Evolutionary conservation across 2,329 filamentous ascomycete species (phyloP).

Genomic region (Penicillium sp.): DNA sequence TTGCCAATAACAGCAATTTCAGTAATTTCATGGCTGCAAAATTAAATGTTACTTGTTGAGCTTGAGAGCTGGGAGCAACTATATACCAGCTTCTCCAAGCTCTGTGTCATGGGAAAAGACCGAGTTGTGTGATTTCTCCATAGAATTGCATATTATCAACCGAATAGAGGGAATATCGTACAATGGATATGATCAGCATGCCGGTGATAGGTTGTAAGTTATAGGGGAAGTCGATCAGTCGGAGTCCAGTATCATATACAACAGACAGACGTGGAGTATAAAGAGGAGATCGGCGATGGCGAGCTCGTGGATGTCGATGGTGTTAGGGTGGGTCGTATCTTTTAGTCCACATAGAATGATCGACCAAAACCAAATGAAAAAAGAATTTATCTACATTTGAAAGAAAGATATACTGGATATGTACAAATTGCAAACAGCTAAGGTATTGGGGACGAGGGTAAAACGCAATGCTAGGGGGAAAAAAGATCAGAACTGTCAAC

Average conservation of each 20-base stretch:
- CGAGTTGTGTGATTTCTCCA: conserved; percentile 15
- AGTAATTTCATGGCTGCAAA: conserved; percentile 10
- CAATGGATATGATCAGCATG: neutral
- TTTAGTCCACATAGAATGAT: neutral
- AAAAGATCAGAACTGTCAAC: neutral
- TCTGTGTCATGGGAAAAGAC: neutral
- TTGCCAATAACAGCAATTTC: conserved; percentile 7
- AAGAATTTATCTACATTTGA: neutral
- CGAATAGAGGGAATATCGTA: neutral
- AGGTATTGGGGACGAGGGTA: neutral
- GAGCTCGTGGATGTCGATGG: neutral
- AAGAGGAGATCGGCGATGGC: neutral
- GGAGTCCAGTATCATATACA: neutral
- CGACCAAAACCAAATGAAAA: neutral
- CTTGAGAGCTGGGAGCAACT: neutral
- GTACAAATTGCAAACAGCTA: neutral
- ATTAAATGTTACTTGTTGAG: neutral
- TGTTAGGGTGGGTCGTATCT: neutral
- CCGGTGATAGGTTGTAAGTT: neutral
- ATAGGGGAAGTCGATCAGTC: neutral
- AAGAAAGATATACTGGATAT: neutral
- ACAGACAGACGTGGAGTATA: neutral
- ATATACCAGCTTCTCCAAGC: conserved; percentile 1
- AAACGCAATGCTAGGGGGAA: neutral
- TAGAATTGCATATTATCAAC: conserved; percentile 14